phyloP scores from a whole-genome alignment of 2,329 filamentous ascomycete species.

The Thelonectria olida region DNA sequence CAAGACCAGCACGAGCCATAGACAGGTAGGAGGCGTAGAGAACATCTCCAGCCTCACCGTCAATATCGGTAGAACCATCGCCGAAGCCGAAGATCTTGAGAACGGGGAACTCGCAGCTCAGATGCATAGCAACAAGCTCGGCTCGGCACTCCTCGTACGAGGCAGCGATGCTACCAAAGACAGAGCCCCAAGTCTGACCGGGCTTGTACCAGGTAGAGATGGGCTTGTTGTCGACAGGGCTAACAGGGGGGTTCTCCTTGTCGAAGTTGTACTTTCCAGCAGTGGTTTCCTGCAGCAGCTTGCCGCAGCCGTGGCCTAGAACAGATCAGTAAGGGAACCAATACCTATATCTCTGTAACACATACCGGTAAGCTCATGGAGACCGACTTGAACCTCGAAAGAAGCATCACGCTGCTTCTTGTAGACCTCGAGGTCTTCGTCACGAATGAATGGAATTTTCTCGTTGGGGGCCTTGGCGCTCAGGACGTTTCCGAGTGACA shows the following conservation, averaged over 20 bases:
- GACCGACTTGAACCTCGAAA: slow-evolving; percentile 95
- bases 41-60: slow-evolving; percentile 83
- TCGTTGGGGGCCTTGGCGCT: slow-evolving; percentile 92
- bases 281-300: slow-evolving; percentile 88
- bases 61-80: slow-evolving; percentile 76
- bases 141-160: slow-evolving; percentile 96
- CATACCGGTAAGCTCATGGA: slow-evolving; percentile 80
- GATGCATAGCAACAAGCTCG: slow-evolving; percentile 91
- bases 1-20: slow-evolving; percentile 93
- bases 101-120: slow-evolving; percentile 88
- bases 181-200: slow-evolving; percentile 92
- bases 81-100: slow-evolving; percentile 93
- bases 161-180: slow-evolving; percentile 87
- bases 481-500: slow-evolving; percentile 91
- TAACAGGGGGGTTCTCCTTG: slow-evolving; percentile 79
- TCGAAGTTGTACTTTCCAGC: slow-evolving; percentile 91
- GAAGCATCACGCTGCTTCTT: slow-evolving; percentile 84
- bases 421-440: slow-evolving; percentile 80
- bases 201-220: slow-evolving; percentile 92
- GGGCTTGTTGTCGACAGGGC: slow-evolving; percentile 78
- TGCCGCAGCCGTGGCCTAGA: slow-evolving; percentile 86
- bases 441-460: slow-evolving; percentile 88
- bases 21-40: slow-evolving; percentile 88
- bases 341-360: background rate
- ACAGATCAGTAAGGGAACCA: slow-evolving; percentile 20